Conservation (phyloP, 1,284 basidiomycete genomes). For the Singerocomus inundabilis region DNA sequence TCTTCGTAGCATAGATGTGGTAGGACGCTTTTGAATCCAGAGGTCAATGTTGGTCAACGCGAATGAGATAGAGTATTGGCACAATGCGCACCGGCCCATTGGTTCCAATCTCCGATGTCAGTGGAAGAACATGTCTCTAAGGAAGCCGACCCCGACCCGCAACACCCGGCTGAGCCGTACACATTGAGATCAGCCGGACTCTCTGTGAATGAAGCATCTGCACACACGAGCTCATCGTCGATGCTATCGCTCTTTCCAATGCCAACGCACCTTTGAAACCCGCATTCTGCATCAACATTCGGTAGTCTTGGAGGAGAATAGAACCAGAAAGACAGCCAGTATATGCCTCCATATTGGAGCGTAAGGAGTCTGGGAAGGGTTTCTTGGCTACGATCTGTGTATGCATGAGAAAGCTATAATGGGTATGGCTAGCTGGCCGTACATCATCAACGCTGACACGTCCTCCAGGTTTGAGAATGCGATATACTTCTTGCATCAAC, state of each 20-base stretch:
- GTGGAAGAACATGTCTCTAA: neutral
- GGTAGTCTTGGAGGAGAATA: conserved; percentile 38
- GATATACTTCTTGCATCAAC: conserved; percentile 43
- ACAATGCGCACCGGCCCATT: conserved; percentile 38
- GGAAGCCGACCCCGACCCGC: conserved; percentile 7
- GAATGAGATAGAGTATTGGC: neutral
- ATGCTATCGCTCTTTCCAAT: neutral
- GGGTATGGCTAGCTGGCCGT: neutral
- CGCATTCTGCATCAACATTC: conserved; percentile 36
- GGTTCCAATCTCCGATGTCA: conserved; percentile 37
- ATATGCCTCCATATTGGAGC: conserved; percentile 39
- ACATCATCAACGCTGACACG: conserved; percentile 40
- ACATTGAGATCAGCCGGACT: conserved; percentile 41
- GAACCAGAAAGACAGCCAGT: conserved; percentile 47
- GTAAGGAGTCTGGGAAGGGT: conserved; percentile 41
- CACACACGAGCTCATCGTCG: neutral
- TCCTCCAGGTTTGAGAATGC: conserved; percentile 52
- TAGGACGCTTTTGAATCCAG: conserved; percentile 34
- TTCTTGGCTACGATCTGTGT: conserved; percentile 45
- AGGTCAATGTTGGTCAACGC: neutral
- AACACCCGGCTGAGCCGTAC: conserved; percentile 25
- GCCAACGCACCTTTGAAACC: conserved; percentile 41
- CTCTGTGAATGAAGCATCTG: conserved; percentile 42
- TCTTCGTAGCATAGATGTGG: conserved; percentile 46
- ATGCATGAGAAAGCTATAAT: neutral